A percentile compares a stretch with the other conserved stretches of the same genome.
Conservation (phyloP, 225 moss, liverwort and hornwort species). For the Polytrichum commune region DNA sequence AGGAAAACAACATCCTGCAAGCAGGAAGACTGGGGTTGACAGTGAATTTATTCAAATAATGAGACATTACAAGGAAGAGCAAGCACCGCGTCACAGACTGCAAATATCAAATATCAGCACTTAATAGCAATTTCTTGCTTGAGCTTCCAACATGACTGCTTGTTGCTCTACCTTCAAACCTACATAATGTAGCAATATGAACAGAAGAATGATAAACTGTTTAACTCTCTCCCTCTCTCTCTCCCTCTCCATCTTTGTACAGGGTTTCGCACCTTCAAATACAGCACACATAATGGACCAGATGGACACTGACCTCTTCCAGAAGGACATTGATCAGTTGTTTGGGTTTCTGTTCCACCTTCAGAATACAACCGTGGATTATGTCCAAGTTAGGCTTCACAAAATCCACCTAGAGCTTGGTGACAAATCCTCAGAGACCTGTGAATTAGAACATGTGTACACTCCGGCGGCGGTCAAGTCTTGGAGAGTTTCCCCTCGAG, state of each 20-base stretch:
- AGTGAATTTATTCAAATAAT: slow-evolving; percentile 8
- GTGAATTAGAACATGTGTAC: slow-evolving; percentile 28
- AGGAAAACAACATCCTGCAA: background rate
- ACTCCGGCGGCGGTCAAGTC: slow-evolving; percentile 42
- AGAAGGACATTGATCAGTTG: slow-evolving; percentile 14
- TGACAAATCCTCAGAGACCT: background rate
- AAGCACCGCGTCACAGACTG: too few species aligned
- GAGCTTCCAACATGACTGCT: slow-evolving; percentile 15
- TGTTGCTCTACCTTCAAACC: slow-evolving; percentile 34
- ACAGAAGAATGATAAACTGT: slow-evolving; percentile 60
- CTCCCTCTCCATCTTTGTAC: slow-evolving; percentile 43
- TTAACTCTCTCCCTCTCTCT: slow-evolving; percentile 13
- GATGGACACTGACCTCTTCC: slow-evolving; percentile 20
- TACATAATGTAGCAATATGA: slow-evolving; percentile 77
- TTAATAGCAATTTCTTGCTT: slow-evolving; percentile 16
- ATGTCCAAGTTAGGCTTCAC: slow-evolving; percentile 3
- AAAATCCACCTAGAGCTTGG: slow-evolving; percentile 13
- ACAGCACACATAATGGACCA: slow-evolving; percentile 23
- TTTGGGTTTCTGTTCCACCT: background rate
- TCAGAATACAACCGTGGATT: slow-evolving; percentile 13
- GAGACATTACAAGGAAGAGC: slow-evolving; percentile 12
- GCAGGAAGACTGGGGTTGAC: background rate
- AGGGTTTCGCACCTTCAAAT: slow-evolving; percentile 39
- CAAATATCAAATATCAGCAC: too few species aligned
- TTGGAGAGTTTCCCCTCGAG: slow-evolving; percentile 36